Base-by-base conservation (phyloP, 169 alveolate genomes). In the Cryptosporidium felis region DNA sequence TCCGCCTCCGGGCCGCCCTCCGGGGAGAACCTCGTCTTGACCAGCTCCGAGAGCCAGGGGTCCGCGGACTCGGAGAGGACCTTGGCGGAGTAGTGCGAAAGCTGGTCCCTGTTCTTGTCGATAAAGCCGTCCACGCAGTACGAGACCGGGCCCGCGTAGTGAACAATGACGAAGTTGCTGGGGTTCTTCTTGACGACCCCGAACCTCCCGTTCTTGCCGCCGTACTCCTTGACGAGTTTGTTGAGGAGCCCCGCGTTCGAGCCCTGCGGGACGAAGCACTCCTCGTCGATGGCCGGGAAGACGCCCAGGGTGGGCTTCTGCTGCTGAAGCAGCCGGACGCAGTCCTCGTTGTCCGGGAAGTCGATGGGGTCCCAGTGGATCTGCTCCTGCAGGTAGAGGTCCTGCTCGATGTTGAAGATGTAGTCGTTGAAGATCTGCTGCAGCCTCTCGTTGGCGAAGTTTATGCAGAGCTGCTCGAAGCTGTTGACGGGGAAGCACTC, bases 381-480 rank as follows among this genome's bases (percentile, higher is more conserved):
- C 18, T 96, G 96, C 90, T 97, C 99, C 3, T 92, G 92, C 21
- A 92, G 82, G 90, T 95, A 97, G 53, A 94, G 94, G 60, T 94
- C 89, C 80, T 97, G 95, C 90, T 98, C 99, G 47, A 93, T 92
- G 65, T 96, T 96, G 92, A 98, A 97, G 66, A 98, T 97, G 89
- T 96, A 97, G 58, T 91, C 65, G 46, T 92, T 94, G 59, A 92
- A 93, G 32, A 91, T 91, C 91, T 96, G 94, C 94, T 97, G 95
- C 90, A 98, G 91, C 56, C 97, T 94, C 90, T 98, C 99, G 90
- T 98, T 98, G 23, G 99, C 98, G 89, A 94, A 97, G 94, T 98
- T 98, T 49, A 98, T 98, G 89, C 98, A 97, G 36, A 98, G 92
- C 92, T 98, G 98, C 91, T 97, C 99, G 79, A 95, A 96, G 21